Percentiles rank a stretch among this genome's conserved stretches.
phyloP scores from a whole-genome alignment of 306 rosid species.

The Vigna trinervia region DNA sequence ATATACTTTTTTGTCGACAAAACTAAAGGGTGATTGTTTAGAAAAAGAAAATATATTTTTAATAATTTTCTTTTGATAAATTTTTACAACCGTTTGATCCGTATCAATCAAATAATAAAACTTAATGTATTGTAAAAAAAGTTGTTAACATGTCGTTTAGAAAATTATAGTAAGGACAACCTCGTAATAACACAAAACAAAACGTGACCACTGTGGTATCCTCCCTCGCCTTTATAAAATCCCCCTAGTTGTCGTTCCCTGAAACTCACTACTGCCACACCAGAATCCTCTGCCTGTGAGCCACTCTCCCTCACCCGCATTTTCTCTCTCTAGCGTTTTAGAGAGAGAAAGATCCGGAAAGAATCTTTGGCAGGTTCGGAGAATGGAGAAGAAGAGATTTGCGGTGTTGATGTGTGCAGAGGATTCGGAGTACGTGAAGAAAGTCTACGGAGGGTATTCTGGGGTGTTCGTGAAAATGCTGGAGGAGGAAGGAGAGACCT shows the following conservation, averaged over 20 bases:
- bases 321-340: constrained; percentile 41
- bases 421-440: constrained; percentile 81
- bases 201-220: constrained; percentile 25
- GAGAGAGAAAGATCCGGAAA: constrained; percentile 31
- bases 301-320: not conserved
- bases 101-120: too few species aligned
- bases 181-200: constrained; percentile 29
- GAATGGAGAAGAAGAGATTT: constrained; percentile 50
- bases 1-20: constrained; percentile 3
- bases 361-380: too few species aligned
- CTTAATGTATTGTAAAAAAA: too few species aligned
- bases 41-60: too few species aligned
- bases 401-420: constrained; percentile 81
- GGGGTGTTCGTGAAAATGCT: constrained; percentile 81
- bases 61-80: too few species aligned
- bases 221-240: constrained; percentile 8
- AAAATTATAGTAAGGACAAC: not conserved
- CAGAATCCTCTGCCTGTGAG: too few species aligned
- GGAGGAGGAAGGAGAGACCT: constrained; percentile 77
- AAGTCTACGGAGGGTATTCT: constrained; percentile 78
- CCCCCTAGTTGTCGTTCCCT: not conserved
- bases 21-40: not conserved
- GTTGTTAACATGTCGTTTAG: too few species aligned
- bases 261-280: not conserved
- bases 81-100: too few species aligned